Conservation (phyloP, 2,329 filamentous ascomycete species). For the Beauveria caledonica region DNA sequence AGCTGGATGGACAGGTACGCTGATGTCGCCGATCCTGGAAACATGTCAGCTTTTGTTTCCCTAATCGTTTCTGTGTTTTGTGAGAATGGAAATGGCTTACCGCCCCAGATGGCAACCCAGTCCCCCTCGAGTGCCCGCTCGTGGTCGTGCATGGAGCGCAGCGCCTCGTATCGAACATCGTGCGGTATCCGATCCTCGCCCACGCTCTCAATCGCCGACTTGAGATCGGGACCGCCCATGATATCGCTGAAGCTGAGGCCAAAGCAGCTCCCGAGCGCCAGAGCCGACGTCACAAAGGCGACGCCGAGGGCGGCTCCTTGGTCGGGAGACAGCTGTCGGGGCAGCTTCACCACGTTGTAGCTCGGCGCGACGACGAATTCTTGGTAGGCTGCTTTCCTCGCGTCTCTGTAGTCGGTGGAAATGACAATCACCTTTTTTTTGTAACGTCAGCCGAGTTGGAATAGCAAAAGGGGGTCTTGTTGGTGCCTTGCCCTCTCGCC, state of each 20-base stretch:
- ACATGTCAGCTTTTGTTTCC: not conserved
- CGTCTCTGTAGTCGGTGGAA: conserved; percentile 66
- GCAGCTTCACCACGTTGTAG: conserved; percentile 58
- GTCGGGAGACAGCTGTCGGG: conserved; percentile 41
- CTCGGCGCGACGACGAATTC: conserved; percentile 57
- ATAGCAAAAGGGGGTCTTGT: too few species aligned
- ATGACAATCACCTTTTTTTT: conserved; percentile 49
- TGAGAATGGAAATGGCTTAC: conserved; percentile 23
- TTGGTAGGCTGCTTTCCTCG: conserved; percentile 64
- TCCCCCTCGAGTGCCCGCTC: conserved; percentile 54
- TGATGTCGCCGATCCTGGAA: conserved; percentile 56
- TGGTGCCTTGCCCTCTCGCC: conserved; percentile 45
- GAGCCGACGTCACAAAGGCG: conserved; percentile 59
- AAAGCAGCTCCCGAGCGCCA: conserved; percentile 61
- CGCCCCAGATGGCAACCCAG: conserved; percentile 69
- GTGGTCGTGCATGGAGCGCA: conserved; percentile 40
- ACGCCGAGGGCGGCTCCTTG: conserved; percentile 59
- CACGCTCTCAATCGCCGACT: conserved; percentile 39
- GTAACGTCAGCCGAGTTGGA: not conserved
- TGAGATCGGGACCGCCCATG: conserved; percentile 50
- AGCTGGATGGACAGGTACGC: conserved; percentile 60
- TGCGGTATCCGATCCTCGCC: conserved; percentile 40
- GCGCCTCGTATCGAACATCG: conserved; percentile 56
- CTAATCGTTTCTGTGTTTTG: too few species aligned
- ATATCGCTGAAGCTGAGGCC: conserved; percentile 55